These are phyloP conservation scores for Sideroxylon spinosum DNA, from an alignment of 179 eudicot species.

Conservation along the genomic window DNA sequence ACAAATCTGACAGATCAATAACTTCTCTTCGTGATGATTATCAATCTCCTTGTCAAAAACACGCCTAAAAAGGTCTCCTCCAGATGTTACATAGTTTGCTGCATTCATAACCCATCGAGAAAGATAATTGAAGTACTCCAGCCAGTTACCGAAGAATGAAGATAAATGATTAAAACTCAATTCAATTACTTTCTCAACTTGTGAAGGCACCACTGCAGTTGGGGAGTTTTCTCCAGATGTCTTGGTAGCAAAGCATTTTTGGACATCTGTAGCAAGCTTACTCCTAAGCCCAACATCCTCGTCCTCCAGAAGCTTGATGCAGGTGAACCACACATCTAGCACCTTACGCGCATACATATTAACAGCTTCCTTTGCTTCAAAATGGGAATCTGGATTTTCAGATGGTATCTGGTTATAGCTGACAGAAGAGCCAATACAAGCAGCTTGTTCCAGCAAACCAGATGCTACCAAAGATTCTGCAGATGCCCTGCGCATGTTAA, in stretches of 20 bases:
- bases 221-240: conserved; percentile 23
- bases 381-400: conserved; percentile 23
- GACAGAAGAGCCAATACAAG: conserved; percentile 43
- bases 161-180: conserved; percentile 70
- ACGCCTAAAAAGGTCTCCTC: conserved; percentile 73
- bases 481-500: conserved; percentile 78
- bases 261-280: conserved; percentile 61
- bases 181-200: conserved; percentile 86
- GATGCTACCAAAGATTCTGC: conserved; percentile 82
- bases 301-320: conserved; percentile 85
- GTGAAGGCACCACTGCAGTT: conserved; percentile 57
- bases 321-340: conserved; percentile 69
- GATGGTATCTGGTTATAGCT: conserved; percentile 26
- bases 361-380: conserved; percentile 30
- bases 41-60: conserved; percentile 97
- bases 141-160: conserved; percentile 69
- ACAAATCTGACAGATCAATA: conserved; percentile 77
- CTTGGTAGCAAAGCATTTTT: conserved; percentile 46
- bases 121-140: conserved; percentile 60
- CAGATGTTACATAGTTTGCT: conserved; percentile 44
- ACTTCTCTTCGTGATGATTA: conserved; percentile 90
- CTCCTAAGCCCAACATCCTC: conserved; percentile 73
- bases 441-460: conserved; percentile 73
- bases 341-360: conserved; percentile 47
- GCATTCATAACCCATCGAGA: conserved; percentile 50